These are phyloP conservation scores for Musa troglodytarum DNA, from an alignment of 176 grass and related monocot genomes.

Conservation along the genomic window DNA sequence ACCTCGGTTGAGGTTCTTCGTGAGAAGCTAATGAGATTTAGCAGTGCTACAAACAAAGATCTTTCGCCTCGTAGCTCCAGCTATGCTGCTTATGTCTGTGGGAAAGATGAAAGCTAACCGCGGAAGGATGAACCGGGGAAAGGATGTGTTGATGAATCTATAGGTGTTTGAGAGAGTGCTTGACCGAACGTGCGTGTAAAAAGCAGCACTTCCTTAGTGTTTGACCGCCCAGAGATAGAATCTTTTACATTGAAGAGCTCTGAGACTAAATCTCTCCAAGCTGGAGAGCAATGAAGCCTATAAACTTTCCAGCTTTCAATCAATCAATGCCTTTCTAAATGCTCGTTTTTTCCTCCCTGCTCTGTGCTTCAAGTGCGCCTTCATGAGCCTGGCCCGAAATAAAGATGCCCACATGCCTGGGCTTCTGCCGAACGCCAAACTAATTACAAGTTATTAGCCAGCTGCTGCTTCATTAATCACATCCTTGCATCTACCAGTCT, in stretches of 20 bases:
- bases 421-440: not conserved
- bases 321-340: not conserved
- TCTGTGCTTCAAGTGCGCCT: not conserved
- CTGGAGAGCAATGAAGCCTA: slow-evolving; percentile 1
- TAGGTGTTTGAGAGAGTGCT: not conserved
- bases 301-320: slow-evolving; percentile 1
- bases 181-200: no score
- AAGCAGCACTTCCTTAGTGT: no score
- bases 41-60: not conserved
- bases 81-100: not conserved
- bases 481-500: not conserved
- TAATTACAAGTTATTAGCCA: not conserved
- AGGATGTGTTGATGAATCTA: not conserved
- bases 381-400: not conserved
- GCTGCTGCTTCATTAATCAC: not conserved
- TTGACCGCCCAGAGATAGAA: not conserved
- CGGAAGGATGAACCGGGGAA: not conserved
- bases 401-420: not conserved
- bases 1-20: no score
- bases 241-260: not conserved
- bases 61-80: not conserved
- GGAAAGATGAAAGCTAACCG: not conserved
- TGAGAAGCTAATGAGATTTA: not conserved
- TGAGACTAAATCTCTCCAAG: slow-evolving; percentile 1
- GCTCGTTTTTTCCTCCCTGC: no score